Conservation (phyloP, 345 rosid species). For the Orychophragmus violaceus region DNA sequence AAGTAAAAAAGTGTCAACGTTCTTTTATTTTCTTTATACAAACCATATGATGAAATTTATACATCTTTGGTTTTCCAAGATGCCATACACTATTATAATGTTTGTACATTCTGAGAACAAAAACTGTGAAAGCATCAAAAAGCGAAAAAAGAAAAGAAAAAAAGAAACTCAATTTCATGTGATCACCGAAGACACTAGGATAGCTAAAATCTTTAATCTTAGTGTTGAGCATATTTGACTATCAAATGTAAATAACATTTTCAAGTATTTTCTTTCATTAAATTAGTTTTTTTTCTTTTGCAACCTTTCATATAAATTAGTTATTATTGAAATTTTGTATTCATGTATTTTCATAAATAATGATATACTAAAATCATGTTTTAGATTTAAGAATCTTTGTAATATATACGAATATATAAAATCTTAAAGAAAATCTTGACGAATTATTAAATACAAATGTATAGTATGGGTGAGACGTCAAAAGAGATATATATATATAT, state of each 20-base stretch:
- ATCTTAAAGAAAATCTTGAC: no score
- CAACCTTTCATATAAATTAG: not conserved
- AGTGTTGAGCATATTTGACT: not conserved
- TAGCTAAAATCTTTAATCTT: not conserved
- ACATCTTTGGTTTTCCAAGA: conserved; percentile 14
- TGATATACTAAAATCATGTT: not conserved
- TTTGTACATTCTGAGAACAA: not conserved
- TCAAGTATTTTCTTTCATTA: not conserved
- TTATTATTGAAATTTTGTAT: not conserved
- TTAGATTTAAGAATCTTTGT: not conserved
- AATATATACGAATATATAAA: no score
- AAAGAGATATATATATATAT: no score
- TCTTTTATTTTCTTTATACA: conserved; percentile 22
- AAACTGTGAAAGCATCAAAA: conserved; percentile 20
- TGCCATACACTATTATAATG: not conserved
- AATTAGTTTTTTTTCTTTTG: no score
- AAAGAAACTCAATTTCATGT: conserved; percentile 28
- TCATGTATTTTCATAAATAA: not conserved
- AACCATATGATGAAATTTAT: not conserved
- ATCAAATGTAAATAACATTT: not conserved
- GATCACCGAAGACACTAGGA: conserved; percentile 8
- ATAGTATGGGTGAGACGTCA: no score
- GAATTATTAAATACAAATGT: no score
- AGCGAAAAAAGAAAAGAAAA: conserved; percentile 2
- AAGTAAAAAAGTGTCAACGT: conserved; percentile 17